Base-by-base conservation (phyloP, 306 rosid genomes). In the Sicyos baderoa region DNA sequence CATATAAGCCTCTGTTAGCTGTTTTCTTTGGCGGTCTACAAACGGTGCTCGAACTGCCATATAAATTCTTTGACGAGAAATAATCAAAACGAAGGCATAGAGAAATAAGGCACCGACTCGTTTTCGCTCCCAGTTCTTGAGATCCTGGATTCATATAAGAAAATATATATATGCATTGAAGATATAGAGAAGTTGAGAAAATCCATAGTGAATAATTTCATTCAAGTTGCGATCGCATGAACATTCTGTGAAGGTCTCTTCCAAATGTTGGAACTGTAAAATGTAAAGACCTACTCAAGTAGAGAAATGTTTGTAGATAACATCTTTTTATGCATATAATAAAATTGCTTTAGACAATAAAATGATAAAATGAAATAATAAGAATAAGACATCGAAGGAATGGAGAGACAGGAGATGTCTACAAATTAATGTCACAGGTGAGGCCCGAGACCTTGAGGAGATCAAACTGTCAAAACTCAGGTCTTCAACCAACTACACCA, bases 1-100 rank as follows among this genome's bases (percentile, higher is more conserved):
- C 97, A 93, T 93, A 79, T 89, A 93, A 72, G 99, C 97, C 77
- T 89, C 97, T 6, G 96, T 81, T 74, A 90, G 69, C 81, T 86
- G 94, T 71, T 79, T 80, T 72, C 63, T 88, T 79, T 77, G 83
- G 68, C 79, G 90, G 74, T 75, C 72, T 54, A 53, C n/a, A 60
- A 49, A 78, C 63, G 99, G 95, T 65, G 86, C 85, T 84, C 60
- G 91, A 71, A 88, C 65, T 55, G 83, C 80, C 64, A 72, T 56
- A 79, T 82, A 88, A 52, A 82, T 45, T 82, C 91, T 88, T 78
- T 82, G 86, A 82, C 82, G 88, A 53, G 87, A 79, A 83, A 80
- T 56, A 77, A 84, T 68, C n/a, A 76, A 76, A 55, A 81, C 79
- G 72, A 85, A 75, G 67, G 82, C 60, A 76, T 85, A 90, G 61